Conservation (phyloP, 2,329 filamentous ascomycete species). For the Cordyceps militaris region DNA sequence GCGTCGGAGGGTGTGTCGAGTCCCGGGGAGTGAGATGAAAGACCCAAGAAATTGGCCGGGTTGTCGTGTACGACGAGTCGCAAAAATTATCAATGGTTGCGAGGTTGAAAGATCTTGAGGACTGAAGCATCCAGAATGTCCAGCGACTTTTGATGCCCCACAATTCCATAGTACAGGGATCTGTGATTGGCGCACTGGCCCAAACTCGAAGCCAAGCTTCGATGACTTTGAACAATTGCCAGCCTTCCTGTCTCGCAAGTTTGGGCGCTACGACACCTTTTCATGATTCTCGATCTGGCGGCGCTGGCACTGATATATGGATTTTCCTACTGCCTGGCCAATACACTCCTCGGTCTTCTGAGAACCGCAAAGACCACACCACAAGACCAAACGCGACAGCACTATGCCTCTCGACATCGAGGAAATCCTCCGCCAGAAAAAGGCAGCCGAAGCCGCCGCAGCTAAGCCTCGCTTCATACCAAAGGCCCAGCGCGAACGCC, state of each 20-base stretch:
- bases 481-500: slow-evolving; percentile 71
- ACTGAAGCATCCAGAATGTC: neutral
- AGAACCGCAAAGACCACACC: neutral
- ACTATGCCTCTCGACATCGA: slow-evolving; percentile 64
- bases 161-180: neutral
- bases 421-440: slow-evolving; percentile 77
- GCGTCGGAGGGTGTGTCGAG: neutral
- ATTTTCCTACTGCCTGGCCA: neutral
- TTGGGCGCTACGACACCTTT: neutral
- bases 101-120: neutral
- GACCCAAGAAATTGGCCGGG: neutral
- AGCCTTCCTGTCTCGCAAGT: neutral
- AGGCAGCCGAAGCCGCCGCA: slow-evolving; percentile 74
- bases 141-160: slow-evolving; percentile 6
- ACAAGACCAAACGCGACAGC: slow-evolving; percentile 1
- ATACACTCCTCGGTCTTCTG: slow-evolving; percentile 1
- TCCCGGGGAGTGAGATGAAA: neutral
- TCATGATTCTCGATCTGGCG: slow-evolving; percentile 7
- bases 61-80: neutral
- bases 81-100: neutral
- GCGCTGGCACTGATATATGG: slow-evolving; percentile 9
- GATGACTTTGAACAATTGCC: neutral
- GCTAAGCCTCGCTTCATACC: slow-evolving; percentile 84
- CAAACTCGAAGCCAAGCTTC: neutral
- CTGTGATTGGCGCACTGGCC: neutral